Percentiles rank a stretch among this genome's conserved stretches.
phyloP scores from a whole-genome alignment of 2,329 filamentous ascomycete genomes.

The Hirsutella minnesotensis region DNA sequence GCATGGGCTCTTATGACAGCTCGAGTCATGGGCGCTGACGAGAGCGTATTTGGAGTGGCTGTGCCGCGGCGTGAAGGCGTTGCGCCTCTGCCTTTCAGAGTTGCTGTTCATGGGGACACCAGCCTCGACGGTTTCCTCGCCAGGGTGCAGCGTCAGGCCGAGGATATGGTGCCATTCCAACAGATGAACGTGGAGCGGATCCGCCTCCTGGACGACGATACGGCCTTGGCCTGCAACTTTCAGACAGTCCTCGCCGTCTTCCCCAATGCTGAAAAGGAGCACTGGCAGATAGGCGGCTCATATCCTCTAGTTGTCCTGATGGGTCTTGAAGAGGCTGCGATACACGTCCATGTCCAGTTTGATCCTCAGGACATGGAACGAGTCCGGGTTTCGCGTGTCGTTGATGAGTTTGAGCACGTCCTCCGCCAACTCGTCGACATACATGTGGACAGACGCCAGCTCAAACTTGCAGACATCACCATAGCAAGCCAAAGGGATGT shows the following conservation, averaged over 20 bases:
- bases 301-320: slow-evolving; percentile 3
- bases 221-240: slow-evolving; percentile 7
- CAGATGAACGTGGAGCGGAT: slow-evolving; percentile 15
- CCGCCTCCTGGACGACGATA: slow-evolving; percentile 10
- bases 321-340: neutral
- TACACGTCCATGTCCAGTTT: slow-evolving; percentile 1
- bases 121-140: slow-evolving; percentile 4
- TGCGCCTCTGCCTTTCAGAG: slow-evolving; percentile 7
- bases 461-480: neutral
- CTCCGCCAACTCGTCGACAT: neutral
- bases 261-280: neutral
- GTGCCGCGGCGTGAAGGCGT: slow-evolving; percentile 7
- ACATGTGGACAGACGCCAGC: neutral
- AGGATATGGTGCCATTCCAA: slow-evolving; percentile 14
- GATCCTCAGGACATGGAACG: neutral
- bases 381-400: neutral
- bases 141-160: slow-evolving; percentile 11
- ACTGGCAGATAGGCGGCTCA: neutral
- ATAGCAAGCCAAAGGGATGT: neutral
- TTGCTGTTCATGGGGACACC: slow-evolving; percentile 3
- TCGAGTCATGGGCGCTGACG: slow-evolving; percentile 19
- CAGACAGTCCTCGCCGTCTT: slow-evolving; percentile 6
- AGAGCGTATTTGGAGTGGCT: slow-evolving; percentile 16
- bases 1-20: slow-evolving; percentile 20
- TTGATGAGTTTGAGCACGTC: neutral